Base-by-base conservation (phyloP, 176 grass and related monocot genomes). In the Juncus effusus region DNA sequence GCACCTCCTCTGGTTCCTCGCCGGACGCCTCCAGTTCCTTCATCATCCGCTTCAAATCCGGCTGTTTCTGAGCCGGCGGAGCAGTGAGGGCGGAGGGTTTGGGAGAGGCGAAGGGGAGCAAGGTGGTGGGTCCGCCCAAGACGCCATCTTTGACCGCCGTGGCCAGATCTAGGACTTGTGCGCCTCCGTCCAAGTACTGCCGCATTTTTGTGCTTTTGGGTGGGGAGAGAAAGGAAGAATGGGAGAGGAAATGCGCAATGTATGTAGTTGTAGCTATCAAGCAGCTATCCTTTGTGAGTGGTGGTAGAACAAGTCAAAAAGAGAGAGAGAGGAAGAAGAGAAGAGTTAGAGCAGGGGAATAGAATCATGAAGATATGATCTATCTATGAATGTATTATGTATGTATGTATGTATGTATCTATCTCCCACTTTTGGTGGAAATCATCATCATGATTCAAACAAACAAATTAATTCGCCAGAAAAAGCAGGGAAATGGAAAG, bases 71-170 rank as follows among this genome's bases (percentile, higher is more conserved):
- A 58, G 61, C 87, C 2, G 73, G 64, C 41, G 82, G 72, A 15
- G 74, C 64, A 64, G 73, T 7, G 14, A 70, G 13, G 75, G 64
- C 28, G 54, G 72, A 58, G 69, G 75, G 76, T 78, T 83, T 16
- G 38, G 60, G 6, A 56, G 54, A 19, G 0, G 69, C 16, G 39
- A 72, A 72, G 13, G 52, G 36, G 1, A 72, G 14, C 54, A 72
- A 47, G 8, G 38, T 45, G 1, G 54, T 42, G 15, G 69, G 75
- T 39, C 78, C 86, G 0, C 89, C 94, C 5, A 99, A 77, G 82
- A 99, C 86, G 63, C 89, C 89, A 47, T 92, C 94, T 80, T 93
- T 93, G 60, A 99, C 83, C 41, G 94, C 94, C 38, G 94, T 85
- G 67, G 91, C 94, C 75, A 93, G 90, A 87, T 99, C 88, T 63